phyloP scores from a whole-genome alignment of 2,329 filamentous ascomycete genomes.

The Ophiostoma populinum region DNA sequence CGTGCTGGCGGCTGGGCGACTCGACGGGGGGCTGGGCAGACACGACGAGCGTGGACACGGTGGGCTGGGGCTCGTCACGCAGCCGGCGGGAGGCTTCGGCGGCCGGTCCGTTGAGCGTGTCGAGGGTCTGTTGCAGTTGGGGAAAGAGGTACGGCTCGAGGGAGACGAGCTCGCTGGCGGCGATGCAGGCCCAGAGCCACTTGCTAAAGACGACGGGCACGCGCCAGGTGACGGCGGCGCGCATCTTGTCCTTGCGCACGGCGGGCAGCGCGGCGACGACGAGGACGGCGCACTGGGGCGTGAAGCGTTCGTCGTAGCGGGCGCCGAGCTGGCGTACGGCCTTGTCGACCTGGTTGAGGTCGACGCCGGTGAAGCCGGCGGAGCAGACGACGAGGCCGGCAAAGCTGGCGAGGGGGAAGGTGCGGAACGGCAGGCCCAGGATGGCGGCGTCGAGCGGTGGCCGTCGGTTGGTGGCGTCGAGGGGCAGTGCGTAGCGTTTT shows the following conservation, averaged over 20 bases:
- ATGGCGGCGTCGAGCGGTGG: constrained; percentile 34
- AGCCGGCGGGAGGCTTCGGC: background rate
- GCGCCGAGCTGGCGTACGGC: constrained; percentile 62
- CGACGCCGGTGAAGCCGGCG: constrained; percentile 68
- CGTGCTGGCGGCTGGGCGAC: background rate
- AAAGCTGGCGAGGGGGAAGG: constrained; percentile 55
- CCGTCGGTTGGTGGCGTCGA: constrained; percentile 26
- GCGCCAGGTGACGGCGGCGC: constrained; percentile 54
- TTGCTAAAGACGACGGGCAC: constrained; percentile 66
- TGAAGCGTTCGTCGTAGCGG: constrained; percentile 62
- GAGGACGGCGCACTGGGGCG: constrained; percentile 53
- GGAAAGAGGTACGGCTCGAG: constrained; percentile 30
- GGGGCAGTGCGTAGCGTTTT: constrained; percentile 53
- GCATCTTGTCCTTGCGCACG: constrained; percentile 58
- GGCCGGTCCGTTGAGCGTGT: constrained; percentile 4
- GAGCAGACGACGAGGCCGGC: constrained; percentile 55
- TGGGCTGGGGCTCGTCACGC: constrained; percentile 10
- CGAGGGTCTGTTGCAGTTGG: constrained; percentile 22
- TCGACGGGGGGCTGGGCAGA: constrained; percentile 3
- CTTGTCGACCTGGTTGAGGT: constrained; percentile 71
- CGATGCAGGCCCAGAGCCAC: constrained; percentile 77
- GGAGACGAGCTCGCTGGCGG: constrained; percentile 31
- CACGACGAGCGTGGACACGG: constrained; percentile 7
- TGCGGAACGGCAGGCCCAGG: constrained; percentile 59
- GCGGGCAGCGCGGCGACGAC: constrained; percentile 45